phyloP scores from a whole-genome alignment of 2,329 filamentous ascomycete genomes.

The Aspergillus transmontanensis region DNA sequence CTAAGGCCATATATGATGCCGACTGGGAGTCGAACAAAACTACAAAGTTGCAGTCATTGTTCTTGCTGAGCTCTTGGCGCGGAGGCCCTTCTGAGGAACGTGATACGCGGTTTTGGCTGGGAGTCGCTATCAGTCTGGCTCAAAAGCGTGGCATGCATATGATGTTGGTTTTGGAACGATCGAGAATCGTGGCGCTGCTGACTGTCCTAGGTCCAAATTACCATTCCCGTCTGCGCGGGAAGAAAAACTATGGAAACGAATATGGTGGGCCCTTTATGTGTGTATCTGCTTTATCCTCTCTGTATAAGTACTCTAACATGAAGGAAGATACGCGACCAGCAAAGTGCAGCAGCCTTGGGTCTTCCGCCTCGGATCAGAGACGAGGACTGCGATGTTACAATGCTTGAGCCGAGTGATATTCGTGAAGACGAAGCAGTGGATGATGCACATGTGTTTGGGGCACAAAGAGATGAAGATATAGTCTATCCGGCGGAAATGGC shows the following conservation, averaged over 20 bases:
- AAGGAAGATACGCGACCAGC: slow-evolving; percentile 49
- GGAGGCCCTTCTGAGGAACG: slow-evolving; percentile 53
- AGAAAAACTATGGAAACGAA: slow-evolving; percentile 48
- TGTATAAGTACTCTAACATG: background rate
- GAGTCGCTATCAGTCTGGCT: slow-evolving; percentile 54
- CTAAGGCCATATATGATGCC: slow-evolving; percentile 56
- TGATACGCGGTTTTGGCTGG: slow-evolving; percentile 55
- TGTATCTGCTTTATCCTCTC: slow-evolving; percentile 1
- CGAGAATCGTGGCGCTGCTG: background rate
- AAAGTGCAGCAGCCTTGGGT: slow-evolving; percentile 49
- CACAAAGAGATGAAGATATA: slow-evolving; percentile 36
- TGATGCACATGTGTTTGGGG: slow-evolving; percentile 30
- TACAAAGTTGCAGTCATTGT: slow-evolving; percentile 54
- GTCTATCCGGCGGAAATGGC: slow-evolving; percentile 42
- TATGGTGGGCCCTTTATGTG: slow-evolving; percentile 59
- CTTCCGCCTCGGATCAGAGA: slow-evolving; percentile 52
- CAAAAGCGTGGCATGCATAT: slow-evolving; percentile 50
- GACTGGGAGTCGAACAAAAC: slow-evolving; percentile 57
- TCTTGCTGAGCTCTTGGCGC: slow-evolving; percentile 60
- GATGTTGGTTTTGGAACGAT: slow-evolving; percentile 24
- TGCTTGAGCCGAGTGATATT: slow-evolving; percentile 42
- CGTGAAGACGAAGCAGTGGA: slow-evolving; percentile 33
- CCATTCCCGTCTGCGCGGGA: slow-evolving; percentile 31
- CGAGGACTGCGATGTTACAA: slow-evolving; percentile 52
- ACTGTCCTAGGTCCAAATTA: slow-evolving; percentile 31